These are phyloP conservation scores for Fistulina hepatica DNA, from an alignment of 1,284 basidiomycete genomes.

Conservation along the genomic window DNA sequence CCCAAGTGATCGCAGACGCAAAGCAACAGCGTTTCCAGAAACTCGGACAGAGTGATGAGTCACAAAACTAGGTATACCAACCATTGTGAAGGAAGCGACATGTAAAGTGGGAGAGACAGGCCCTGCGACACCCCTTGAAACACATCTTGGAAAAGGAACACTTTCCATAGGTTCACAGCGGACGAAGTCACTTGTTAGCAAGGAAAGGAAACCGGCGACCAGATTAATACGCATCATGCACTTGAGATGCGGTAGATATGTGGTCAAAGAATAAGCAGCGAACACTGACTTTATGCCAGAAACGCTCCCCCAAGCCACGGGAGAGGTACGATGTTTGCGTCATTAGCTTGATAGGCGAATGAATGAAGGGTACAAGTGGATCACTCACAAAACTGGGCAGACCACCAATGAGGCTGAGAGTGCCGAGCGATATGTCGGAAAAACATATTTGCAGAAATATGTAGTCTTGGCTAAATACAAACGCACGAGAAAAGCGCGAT, in stretches of 20 bases:
- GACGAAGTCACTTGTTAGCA: constrained; percentile 8
- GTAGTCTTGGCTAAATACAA: too few relatives aligned
- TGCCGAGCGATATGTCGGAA: constrained; percentile 10
- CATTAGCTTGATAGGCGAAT: neutral
- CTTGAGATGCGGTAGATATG: neutral
- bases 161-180: constrained; percentile 1
- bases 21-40: too few relatives aligned
- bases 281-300: constrained; percentile 14
- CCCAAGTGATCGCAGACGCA: too few relatives aligned
- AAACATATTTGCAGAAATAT: too few relatives aligned
- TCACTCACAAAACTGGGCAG: constrained; percentile 11
- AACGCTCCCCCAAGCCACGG: constrained; percentile 15
- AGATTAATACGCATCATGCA: constrained; percentile 3
- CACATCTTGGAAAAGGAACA: constrained; percentile 8
- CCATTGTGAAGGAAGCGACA: constrained; percentile 7
- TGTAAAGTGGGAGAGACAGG: constrained; percentile 1
- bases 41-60: too few relatives aligned
- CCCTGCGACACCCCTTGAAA: constrained; percentile 4
- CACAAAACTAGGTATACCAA: too few relatives aligned
- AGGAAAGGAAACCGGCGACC: constrained; percentile 1
- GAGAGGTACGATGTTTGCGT: constrained; percentile 12
- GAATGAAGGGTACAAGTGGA: too few relatives aligned
- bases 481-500: too few relatives aligned
- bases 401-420: constrained; percentile 14
- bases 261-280: neutral